Evolutionary conservation across 2,329 filamentous ascomycete genomes (phyloP).

Genomic region (Nannizziopsis arthrosporioides): DNA sequence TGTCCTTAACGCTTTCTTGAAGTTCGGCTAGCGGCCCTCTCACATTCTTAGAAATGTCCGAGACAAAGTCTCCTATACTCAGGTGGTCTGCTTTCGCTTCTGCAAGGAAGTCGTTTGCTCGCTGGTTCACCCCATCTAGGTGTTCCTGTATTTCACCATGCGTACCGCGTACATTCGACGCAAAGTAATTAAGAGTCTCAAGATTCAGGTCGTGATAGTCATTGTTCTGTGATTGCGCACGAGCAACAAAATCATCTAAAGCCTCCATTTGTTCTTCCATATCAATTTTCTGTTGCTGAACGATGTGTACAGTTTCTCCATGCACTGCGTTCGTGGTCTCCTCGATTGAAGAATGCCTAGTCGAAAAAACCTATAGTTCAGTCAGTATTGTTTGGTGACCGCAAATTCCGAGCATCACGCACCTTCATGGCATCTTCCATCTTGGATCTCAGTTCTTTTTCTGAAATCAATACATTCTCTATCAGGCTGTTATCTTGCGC

Average conservation of each 20-base stretch:
- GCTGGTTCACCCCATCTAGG: slow-evolving; percentile 55
- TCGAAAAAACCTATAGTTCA: slow-evolving; percentile 8
- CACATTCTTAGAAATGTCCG: slow-evolving; percentile 47
- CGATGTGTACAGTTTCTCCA: slow-evolving; percentile 76
- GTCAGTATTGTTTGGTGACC: slow-evolving; percentile 2
- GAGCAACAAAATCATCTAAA: slow-evolving; percentile 78
- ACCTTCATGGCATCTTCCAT: slow-evolving; percentile 79
- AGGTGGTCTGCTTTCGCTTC: slow-evolving; percentile 53
- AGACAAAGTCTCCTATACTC: slow-evolving; percentile 49
- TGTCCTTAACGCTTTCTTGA: slow-evolving; percentile 53
- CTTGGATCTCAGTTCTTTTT: slow-evolving; percentile 66
- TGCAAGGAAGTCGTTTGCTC: slow-evolving; percentile 56
- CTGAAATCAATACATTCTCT: slow-evolving; percentile 58
- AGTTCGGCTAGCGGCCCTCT: slow-evolving; percentile 61
- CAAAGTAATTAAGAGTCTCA: slow-evolving; percentile 54
- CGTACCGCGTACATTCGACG: slow-evolving; percentile 57
- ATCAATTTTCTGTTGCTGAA: slow-evolving; percentile 77
- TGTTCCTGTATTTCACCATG: slow-evolving; percentile 60
- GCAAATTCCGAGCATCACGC: slow-evolving; percentile 27
- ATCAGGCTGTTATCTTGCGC: slow-evolving; percentile 57
- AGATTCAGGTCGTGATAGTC: slow-evolving; percentile 60
- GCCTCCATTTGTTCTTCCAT: slow-evolving; percentile 81
- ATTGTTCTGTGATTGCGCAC: slow-evolving; percentile 69
- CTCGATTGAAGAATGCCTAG: slow-evolving; percentile 62
- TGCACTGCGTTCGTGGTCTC: slow-evolving; percentile 77